A percentile compares a stretch with the other conserved stretches of the same genome.
Conservation (phyloP, 305 asterid species). For the Solanum hybrid region DNA sequence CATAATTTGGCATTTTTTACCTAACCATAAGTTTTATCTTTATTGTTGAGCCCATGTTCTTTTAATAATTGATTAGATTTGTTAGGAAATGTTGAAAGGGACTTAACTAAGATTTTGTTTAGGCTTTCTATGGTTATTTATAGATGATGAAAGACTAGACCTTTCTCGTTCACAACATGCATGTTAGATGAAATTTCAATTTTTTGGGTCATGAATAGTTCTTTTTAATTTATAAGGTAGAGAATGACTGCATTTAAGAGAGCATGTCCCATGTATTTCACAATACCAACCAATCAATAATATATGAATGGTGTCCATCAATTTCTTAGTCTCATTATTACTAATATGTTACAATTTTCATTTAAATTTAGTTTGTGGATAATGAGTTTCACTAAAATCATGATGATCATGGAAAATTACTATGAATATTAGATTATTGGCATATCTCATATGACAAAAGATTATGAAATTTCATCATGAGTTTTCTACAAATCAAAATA, state of each 20-base stretch:
- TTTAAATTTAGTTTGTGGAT: not conserved
- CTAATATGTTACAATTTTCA: not conserved
- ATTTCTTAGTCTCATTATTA: not conserved
- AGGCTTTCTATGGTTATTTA: not conserved
- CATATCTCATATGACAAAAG: not conserved
- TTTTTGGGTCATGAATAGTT: not conserved
- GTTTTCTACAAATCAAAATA: too few species aligned
- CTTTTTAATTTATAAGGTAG: not conserved
- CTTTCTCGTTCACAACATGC: not conserved
- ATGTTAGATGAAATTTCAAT: not conserved
- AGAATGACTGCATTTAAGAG: not conserved
- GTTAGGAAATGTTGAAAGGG: not conserved
- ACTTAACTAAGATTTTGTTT: not conserved
- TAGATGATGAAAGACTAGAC: not conserved
- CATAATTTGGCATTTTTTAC: constrained; percentile 8
- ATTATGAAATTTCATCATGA: not conserved
- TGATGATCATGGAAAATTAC: not conserved
- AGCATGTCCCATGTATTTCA: not conserved
- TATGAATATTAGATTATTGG: not conserved
- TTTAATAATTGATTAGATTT: not conserved
- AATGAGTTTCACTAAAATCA: not conserved
- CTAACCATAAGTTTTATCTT: constrained; percentile 1
- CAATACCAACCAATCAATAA: not conserved
- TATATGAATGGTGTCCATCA: not conserved
- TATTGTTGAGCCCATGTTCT: not conserved